These are phyloP conservation scores for Eucalyptus marginata DNA, from an alignment of 345 rosid species.

Conservation along the genomic window DNA sequence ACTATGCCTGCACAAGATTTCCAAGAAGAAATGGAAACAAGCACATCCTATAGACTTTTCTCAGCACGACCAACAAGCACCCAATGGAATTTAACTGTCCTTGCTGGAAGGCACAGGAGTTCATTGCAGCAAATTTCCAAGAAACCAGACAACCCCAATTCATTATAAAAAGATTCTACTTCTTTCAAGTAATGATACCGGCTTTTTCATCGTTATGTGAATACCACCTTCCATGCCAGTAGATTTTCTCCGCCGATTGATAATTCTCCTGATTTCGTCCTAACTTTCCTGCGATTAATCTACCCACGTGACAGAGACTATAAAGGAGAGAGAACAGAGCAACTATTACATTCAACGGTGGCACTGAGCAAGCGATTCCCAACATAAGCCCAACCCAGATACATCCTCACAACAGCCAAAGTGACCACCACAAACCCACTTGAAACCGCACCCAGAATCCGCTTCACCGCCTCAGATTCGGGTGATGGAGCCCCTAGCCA, in stretches of 20 bases:
- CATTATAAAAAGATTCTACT: background rate
- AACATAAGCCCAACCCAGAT: constrained; percentile 96
- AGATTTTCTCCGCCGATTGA: background rate
- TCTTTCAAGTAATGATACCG: background rate
- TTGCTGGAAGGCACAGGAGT: background rate
- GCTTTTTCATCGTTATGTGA: background rate
- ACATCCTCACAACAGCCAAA: constrained; percentile 89
- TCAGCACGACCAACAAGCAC: background rate
- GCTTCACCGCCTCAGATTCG: constrained; percentile 51
- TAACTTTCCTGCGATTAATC: background rate
- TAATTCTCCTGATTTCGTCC: background rate
- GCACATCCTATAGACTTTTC: background rate
- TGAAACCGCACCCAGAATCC: constrained; percentile 41
- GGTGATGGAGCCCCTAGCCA: constrained; percentile 73
- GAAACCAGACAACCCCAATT: background rate
- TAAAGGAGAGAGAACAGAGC: background rate
- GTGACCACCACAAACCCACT: constrained; percentile 77
- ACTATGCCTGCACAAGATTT: background rate
- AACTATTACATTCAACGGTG: constrained; percentile 64
- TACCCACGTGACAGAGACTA: background rate
- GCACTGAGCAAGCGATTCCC: constrained; percentile 95
- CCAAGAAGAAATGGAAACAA: background rate
- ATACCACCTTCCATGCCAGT: background rate
- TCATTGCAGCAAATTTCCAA: background rate
- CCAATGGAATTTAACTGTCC: background rate